Evolutionary conservation across 208 protist genomes (phyloP), one percentile per base, ranked within the genome.

Genomic region (Trichomonas vaginalis): DNA sequence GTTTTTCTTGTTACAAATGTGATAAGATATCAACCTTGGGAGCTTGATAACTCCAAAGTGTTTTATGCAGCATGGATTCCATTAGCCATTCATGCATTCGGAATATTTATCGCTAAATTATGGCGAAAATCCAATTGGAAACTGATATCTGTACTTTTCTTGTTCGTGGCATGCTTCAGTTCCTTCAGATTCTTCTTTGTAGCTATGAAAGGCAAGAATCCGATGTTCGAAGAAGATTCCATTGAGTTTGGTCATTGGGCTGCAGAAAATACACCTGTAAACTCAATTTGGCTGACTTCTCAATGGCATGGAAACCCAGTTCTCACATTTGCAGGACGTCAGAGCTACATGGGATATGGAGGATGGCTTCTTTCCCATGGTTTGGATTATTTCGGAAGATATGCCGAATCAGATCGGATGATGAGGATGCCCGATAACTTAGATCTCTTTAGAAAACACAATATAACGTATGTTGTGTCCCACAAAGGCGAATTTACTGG

Each of bases 11-110:
- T 92, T 21, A 92, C 86, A 39, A 92, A 92, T 51, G 37, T 92
- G 8, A 92, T 92, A 27, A 42, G 86, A 39, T 92, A 92, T 51
- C 86, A 92, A 45, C 86, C 86, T 39, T 92, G 86, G 86, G 86
- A 92, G 39, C 4, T 92, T 0, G 86, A 92, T 92, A 92, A 92
- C 46, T 48, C 86, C 15, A 92, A 92, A 92, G 14, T 92, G 12
- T 92, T 92, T 51, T 92, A 92, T 32, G 86, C 86, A n/a, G 8
- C 45, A 12, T 92, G 86, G 86, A 40, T 92, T 92, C 86, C 86
- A 39, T 9, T 92, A 17, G 86, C 45, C 1, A 21, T 92, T 2
- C 40, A 17, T 39, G 86, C 56, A 51, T 51, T 49, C 6, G 45
- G 40, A 27, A 51, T 39, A n/a, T 88, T 47, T 15, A 27, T 88